Evolutionary conservation across 2,329 filamentous ascomycete species (phyloP).

Genomic region (Dryadomyces quercus-mongolicae): DNA sequence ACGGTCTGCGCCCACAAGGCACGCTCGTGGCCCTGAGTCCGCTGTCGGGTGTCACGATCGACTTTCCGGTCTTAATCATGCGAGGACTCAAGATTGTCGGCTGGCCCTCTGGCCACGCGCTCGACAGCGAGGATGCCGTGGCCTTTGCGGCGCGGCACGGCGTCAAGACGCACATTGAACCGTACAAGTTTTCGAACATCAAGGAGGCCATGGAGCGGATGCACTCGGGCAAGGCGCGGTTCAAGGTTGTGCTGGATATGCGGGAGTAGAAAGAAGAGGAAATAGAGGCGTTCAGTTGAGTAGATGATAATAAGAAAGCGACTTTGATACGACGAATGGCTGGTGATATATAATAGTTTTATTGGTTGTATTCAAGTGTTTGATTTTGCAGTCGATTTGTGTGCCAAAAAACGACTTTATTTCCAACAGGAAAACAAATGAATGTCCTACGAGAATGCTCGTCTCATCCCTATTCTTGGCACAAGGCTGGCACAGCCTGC

Average conservation of each 20-base stretch:
- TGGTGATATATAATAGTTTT: no score
- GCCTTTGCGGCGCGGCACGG: conserved; percentile 48
- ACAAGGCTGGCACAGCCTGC: no score
- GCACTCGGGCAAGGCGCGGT: conserved; percentile 9
- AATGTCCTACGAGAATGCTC: no score
- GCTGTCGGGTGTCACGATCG: conserved; percentile 30
- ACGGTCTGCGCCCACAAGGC: conserved; percentile 39
- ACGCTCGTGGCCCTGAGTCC: conserved; percentile 49
- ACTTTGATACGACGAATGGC: no score
- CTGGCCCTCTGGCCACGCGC: conserved; percentile 49
- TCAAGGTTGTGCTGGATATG: conserved; percentile 13
- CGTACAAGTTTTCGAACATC: conserved; percentile 43
- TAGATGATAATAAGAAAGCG: no score
- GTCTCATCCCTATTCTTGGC: no score
- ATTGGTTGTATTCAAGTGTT: no score
- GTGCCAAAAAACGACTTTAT: no score
- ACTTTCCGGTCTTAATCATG: conserved; percentile 27
- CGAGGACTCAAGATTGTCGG: conserved; percentile 51
- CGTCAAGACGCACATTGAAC: conserved; percentile 54
- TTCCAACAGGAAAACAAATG: no score
- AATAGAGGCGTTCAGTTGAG: no score
- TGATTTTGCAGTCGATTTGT: no score
- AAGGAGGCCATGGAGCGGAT: conserved; percentile 25
- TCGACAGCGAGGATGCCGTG: conserved; percentile 54
- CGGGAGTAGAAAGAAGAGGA: conserved; percentile 2